Evolutionary conservation across 2,329 filamentous ascomycete genomes (phyloP).

Genomic region (Coleophoma eucalyptorum): DNA sequence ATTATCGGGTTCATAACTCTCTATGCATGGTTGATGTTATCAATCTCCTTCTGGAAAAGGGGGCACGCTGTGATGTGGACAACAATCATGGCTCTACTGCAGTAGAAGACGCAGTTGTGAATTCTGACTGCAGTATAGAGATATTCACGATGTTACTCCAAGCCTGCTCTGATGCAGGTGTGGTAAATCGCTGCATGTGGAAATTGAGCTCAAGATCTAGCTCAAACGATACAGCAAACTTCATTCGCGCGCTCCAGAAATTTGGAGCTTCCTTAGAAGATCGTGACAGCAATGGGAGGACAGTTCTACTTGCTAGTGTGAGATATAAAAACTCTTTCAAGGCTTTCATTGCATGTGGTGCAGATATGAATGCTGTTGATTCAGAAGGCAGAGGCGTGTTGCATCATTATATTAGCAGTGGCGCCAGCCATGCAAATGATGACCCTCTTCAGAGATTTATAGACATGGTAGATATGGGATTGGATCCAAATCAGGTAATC

Average conservation of each 20-base stretch:
- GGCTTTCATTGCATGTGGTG: neutral
- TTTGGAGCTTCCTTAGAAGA: constrained; percentile 1
- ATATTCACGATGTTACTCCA: constrained; percentile 6
- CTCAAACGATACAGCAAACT: constrained; percentile 2
- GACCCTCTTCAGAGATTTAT: neutral
- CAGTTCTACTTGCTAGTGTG: neutral
- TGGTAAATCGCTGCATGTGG: constrained; percentile 6
- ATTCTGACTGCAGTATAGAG: neutral
- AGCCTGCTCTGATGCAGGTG: constrained; percentile 2
- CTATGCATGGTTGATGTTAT: neutral
- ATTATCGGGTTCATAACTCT: neutral
- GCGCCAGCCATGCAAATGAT: neutral
- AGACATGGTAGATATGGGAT: constrained; percentile 1
- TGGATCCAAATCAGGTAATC: constrained; percentile 4
- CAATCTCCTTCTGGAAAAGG: constrained; percentile 4
- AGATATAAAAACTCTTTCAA: neutral
- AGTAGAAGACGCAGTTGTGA: constrained; percentile 3
- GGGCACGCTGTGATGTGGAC: constrained; percentile 4
- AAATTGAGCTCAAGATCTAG: neutral
- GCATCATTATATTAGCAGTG: neutral
- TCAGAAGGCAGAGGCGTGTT: constrained; percentile 2
- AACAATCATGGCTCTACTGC: constrained; percentile 3
- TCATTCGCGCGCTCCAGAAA: constrained; percentile 3
- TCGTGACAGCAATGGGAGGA: neutral
- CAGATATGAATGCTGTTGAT: neutral